Evolutionary conservation across 306 rosid genomes (phyloP), one percentile per base, ranked within the genome.

Genomic region (Rosa multiflora): DNA sequence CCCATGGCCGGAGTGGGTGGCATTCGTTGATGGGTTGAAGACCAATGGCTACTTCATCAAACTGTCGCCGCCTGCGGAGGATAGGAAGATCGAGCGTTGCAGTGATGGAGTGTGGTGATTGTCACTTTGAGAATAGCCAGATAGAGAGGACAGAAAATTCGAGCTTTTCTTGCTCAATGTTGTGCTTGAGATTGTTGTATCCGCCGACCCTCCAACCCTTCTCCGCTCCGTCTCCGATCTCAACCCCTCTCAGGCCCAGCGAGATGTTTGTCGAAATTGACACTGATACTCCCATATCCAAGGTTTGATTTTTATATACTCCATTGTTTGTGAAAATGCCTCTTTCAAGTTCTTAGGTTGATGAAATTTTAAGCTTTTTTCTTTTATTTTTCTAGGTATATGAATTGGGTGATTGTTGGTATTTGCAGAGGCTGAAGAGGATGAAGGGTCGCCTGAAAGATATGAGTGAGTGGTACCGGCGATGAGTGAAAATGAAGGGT

Each of bases 1-100:
- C 79, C 98, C 99, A 3, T 95, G 98, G 98, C 91, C 96, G 5
- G 99, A 95, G 86, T 95, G 97, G 98, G 82, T 93, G 78, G 87
- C 92, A 17, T 95, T 95, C 85, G 84, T 95, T 9, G 98, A 95
- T 79, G 85, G 90, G 39, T 80, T 95, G 87, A 89, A 37, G 76
- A 74, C 83, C 76, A 88, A 83, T 67, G 98, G 98, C 40, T 93
- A 95, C 83, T 84, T 95, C 26, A 48, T 74, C 58, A 85, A 88
- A 68, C 21, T 84, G 52, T 52, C 79, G 74, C 56, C 82, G 74
- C 5, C 81, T 12, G 71, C 35, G 5, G 82, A 78, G 14, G 81
- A 46, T 29, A 29, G 32, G 32, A 29, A 29, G 32, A 29, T 29
- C 32, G 32, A 29, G 32, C 32, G 32, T 2, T 29, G 32, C 32